phyloP scores from a whole-genome alignment of 2,329 filamentous ascomycete species.

The Claviceps sp. region DNA sequence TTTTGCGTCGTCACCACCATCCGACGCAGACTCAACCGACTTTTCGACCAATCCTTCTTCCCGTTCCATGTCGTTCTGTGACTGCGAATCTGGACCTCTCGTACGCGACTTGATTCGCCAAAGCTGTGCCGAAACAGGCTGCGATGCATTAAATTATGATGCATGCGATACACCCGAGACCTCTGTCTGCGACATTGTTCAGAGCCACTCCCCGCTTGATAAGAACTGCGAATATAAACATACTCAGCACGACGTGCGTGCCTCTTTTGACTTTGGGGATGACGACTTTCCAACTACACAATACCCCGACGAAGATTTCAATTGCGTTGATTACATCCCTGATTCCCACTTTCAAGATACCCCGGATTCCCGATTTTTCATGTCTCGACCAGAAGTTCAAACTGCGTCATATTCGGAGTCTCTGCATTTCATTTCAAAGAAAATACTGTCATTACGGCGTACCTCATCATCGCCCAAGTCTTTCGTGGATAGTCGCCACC shows the following conservation, averaged over 20 bases:
- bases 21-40: constrained; percentile 18
- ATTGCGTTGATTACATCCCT: constrained; percentile 13
- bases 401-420: constrained; percentile 25
- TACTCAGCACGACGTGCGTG: constrained; percentile 17
- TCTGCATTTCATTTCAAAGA: constrained; percentile 17
- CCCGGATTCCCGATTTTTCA: constrained; percentile 30
- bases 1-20: constrained; percentile 22
- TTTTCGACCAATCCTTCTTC: constrained; percentile 28
- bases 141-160: constrained; percentile 32
- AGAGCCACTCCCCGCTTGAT: constrained; percentile 23
- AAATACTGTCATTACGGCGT: constrained; percentile 20
- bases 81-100: constrained; percentile 31
- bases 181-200: constrained; percentile 32
- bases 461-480: constrained; percentile 23
- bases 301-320: constrained; percentile 25
- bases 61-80: constrained; percentile 39
- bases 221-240: constrained; percentile 17
- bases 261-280: constrained; percentile 18
- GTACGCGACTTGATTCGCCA: constrained; percentile 17
- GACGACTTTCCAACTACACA: constrained; percentile 22
- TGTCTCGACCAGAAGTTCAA: constrained; percentile 24
- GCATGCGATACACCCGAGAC: constrained; percentile 30
- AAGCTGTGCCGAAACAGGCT: constrained; percentile 22
- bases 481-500: constrained; percentile 14
- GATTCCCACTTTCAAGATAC: constrained; percentile 17